Evolutionary conservation across 306 rosid genomes (phyloP).

Genomic region (Oemleria cerasiformis): DNA sequence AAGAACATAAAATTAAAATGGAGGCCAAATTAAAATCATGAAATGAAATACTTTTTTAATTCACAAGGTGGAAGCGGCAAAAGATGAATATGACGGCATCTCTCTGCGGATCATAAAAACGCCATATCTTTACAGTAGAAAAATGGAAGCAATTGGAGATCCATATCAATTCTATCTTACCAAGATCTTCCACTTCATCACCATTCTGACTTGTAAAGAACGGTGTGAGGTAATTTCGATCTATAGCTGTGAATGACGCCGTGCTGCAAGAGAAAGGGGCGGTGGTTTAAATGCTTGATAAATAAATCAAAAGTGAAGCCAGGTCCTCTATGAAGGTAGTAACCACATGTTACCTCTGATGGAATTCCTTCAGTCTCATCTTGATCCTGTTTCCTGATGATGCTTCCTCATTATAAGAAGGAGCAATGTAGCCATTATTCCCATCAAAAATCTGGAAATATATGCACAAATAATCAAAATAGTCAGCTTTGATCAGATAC

Average conservation of each 20-base stretch:
- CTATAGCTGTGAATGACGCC: constrained; percentile 77
- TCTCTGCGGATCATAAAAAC: too few species aligned
- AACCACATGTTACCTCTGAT: constrained; percentile 55
- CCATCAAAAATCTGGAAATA: constrained; percentile 47
- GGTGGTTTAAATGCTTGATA: constrained; percentile 6
- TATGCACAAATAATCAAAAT: constrained; percentile 14
- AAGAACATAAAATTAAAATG: constrained; percentile 14
- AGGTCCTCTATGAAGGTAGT: not conserved
- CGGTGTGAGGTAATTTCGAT: constrained; percentile 92
- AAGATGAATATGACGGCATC: too few species aligned
- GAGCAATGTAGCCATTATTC: constrained; percentile 70
- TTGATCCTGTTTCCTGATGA: constrained; percentile 85
- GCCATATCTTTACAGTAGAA: not conserved
- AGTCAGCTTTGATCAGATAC: constrained; percentile 4
- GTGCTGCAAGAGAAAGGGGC: constrained; percentile 56
- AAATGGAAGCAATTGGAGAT: constrained; percentile 12
- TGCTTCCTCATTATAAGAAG: constrained; percentile 64
- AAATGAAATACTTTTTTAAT: not conserved
- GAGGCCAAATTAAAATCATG: not conserved
- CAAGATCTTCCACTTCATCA: constrained; percentile 59
- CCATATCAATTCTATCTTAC: constrained; percentile 43
- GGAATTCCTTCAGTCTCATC: constrained; percentile 93
- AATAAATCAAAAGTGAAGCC: constrained; percentile 6
- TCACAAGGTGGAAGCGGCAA: not conserved
- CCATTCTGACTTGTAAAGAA: constrained; percentile 94